phyloP scores from a whole-genome alignment of 805 yeast species.

The Maudiozyma saulgeensis region DNA sequence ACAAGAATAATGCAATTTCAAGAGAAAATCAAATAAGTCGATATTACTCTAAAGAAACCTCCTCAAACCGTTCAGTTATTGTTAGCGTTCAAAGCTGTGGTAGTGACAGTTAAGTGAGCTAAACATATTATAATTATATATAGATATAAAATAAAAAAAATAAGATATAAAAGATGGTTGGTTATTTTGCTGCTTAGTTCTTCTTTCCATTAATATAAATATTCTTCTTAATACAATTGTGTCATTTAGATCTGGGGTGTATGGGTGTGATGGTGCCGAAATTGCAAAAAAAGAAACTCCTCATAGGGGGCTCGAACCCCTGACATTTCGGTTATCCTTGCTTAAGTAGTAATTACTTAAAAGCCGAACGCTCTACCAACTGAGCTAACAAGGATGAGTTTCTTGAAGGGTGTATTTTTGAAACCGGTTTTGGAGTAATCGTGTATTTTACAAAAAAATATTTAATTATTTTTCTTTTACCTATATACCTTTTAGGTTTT shows the following conservation, averaged over 20 bases:
- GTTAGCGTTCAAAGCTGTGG: not conserved
- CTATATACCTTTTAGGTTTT: too few species aligned
- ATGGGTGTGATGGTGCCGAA: too few species aligned
- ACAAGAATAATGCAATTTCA: constrained; percentile 25
- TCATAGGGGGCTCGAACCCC: not conserved
- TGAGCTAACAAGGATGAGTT: not conserved
- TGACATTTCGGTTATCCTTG: not conserved
- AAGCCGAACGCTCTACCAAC: not conserved
- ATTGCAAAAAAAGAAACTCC: not conserved
- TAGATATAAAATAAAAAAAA: not conserved
- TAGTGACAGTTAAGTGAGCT: not conserved
- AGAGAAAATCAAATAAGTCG: constrained; percentile 33
- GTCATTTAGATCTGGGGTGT: too few species aligned
- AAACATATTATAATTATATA: not conserved
- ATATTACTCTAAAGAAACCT: constrained; percentile 4
- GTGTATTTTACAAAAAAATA: too few species aligned
- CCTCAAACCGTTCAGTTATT: not conserved
- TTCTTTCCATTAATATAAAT: too few species aligned
- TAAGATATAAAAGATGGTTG: not conserved
- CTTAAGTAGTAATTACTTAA: not conserved
- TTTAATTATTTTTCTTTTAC: too few species aligned
- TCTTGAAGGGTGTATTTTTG: not conserved
- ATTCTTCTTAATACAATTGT: too few species aligned
- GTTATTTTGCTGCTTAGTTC: not conserved
- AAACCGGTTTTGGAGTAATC: not conserved